These are phyloP conservation scores for Terfezia boudieri DNA, from an alignment of 495 filamentous ascomycete genomes.

Conservation along the genomic window DNA sequence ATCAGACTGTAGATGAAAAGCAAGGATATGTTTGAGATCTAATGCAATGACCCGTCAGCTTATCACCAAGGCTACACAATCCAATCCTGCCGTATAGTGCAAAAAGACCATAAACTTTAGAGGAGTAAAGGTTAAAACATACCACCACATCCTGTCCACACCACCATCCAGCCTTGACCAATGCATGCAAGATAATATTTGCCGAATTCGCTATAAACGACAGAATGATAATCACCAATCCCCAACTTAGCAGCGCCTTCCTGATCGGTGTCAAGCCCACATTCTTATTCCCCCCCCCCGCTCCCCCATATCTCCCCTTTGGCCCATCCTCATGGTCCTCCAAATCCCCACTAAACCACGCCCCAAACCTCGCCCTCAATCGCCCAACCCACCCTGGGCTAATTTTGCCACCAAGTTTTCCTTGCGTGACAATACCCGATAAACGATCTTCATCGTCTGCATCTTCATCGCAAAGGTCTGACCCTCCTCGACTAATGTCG, in stretches of 20 bases:
- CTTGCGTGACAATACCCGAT: not conserved
- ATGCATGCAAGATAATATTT: conserved; percentile 55
- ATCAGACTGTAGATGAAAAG: conserved; percentile 52
- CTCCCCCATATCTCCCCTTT: conserved; percentile 11
- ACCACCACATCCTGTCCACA: conserved; percentile 68
- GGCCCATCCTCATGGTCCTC: conserved; percentile 5
- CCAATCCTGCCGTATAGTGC: not conserved
- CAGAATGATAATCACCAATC: conserved; percentile 40
- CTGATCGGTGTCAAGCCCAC: conserved; percentile 32
- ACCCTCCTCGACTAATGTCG: conserved; percentile 17
- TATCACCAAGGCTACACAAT: not conserved
- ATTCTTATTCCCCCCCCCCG: conserved; percentile 7
- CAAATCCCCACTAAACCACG: conserved; percentile 19
- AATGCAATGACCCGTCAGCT: not conserved
- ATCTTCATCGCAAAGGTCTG: not conserved
- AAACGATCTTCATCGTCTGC: not conserved
- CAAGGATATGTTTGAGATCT: conserved; percentile 18
- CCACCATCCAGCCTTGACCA: conserved; percentile 58
- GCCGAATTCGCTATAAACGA: conserved; percentile 54
- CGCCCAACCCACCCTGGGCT: conserved; percentile 1
- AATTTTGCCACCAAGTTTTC: not conserved
- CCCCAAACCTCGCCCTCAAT: conserved; percentile 14
- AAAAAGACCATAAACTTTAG: not conserved
- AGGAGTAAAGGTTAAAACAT: conserved; percentile 21
- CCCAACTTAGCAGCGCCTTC: conserved; percentile 49